phyloP scores from a whole-genome alignment of 2,329 filamentous ascomycete genomes.

The Aspergillus caelatus region DNA sequence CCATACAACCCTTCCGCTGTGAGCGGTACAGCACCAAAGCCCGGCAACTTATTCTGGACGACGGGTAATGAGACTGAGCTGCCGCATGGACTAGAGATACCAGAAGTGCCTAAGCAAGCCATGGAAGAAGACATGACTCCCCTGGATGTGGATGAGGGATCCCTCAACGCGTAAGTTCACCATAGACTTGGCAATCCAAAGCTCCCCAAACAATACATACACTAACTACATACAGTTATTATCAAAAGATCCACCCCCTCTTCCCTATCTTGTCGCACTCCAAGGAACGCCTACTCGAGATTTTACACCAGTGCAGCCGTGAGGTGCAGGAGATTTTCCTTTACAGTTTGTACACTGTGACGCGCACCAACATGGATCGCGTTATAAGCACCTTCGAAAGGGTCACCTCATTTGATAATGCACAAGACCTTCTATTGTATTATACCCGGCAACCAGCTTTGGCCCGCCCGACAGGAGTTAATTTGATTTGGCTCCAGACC shows the following conservation, averaged over 20 bases:
- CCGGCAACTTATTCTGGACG: slow-evolving; percentile 44
- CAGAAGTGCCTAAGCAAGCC: slow-evolving; percentile 35
- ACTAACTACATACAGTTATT: slow-evolving; percentile 38
- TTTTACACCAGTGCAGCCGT: slow-evolving; percentile 44
- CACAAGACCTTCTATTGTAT: slow-evolving; percentile 43
- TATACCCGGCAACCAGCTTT: slow-evolving; percentile 42
- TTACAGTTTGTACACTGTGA: slow-evolving; percentile 43
- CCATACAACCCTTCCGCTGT: slow-evolving; percentile 42
- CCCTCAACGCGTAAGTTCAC: slow-evolving; percentile 41
- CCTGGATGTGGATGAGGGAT: slow-evolving; percentile 41
- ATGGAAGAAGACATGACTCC: slow-evolving; percentile 39
- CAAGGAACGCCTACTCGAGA: slow-evolving; percentile 38
- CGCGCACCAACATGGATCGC: slow-evolving; percentile 40
- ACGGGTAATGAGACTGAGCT: slow-evolving; percentile 35
- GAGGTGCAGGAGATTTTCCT: slow-evolving; percentile 45
- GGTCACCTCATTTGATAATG: slow-evolving; percentile 42
- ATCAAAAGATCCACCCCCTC: slow-evolving; percentile 43
- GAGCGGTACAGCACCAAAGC: slow-evolving; percentile 35
- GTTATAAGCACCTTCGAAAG: slow-evolving; percentile 37
- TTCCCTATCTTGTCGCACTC: slow-evolving; percentile 46
- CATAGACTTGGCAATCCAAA: background rate
- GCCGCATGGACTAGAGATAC: slow-evolving; percentile 35
- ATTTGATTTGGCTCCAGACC: slow-evolving; percentile 46
- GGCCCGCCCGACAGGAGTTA: slow-evolving; percentile 37
- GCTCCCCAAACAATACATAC: background rate